A percentile compares a stretch with the other conserved stretches of the same genome.
Evolutionary conservation across 2,329 filamentous ascomycete species (phyloP).

Genomic region (Fusarium nelsonii): DNA sequence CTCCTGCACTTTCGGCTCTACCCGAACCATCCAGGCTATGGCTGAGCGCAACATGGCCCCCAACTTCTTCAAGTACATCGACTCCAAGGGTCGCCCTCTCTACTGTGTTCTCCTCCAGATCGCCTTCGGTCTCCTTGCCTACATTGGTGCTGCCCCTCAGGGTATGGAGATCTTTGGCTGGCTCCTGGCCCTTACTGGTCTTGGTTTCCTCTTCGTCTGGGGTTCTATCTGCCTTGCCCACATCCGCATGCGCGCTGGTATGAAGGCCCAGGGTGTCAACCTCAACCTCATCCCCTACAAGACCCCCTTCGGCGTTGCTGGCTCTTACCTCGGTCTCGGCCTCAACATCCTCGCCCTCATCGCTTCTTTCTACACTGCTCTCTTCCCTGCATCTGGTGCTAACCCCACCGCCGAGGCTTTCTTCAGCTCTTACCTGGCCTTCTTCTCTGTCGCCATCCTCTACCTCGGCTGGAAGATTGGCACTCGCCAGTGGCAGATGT

Average conservation of each 20-base stretch:
- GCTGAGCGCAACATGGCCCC: conserved; percentile 90
- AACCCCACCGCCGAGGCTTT: conserved; percentile 77
- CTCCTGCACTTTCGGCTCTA: conserved; percentile 91
- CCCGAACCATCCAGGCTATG: conserved; percentile 88
- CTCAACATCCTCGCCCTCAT: conserved; percentile 83
- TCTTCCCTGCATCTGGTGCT: conserved; percentile 62
- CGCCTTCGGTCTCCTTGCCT: conserved; percentile 78
- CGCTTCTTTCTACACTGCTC: conserved; percentile 84
- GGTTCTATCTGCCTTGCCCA: conserved; percentile 86
- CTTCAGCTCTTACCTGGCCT: conserved; percentile 78
- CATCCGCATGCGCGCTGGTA: conserved; percentile 88
- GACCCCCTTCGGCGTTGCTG: conserved; percentile 82
- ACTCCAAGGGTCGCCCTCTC: conserved; percentile 83
- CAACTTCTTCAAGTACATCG: conserved; percentile 81
- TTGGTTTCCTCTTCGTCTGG: conserved; percentile 86
- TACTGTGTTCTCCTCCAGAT: conserved; percentile 78
- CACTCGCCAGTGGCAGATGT: conserved; percentile 68
- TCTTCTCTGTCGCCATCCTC: conserved; percentile 74
- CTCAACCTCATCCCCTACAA: conserved; percentile 83
- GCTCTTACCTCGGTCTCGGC: conserved; percentile 82
- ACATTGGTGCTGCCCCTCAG: conserved; percentile 74
- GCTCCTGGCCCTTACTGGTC: conserved; percentile 80
- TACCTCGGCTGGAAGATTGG: conserved; percentile 82
- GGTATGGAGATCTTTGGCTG: conserved; percentile 79
- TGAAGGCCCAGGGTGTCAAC: conserved; percentile 74